Evolutionary conservation across 495 filamentous ascomycete species (phyloP), one percentile per base, ranked within the genome.

Genomic region (Acidiella bohemica): DNA sequence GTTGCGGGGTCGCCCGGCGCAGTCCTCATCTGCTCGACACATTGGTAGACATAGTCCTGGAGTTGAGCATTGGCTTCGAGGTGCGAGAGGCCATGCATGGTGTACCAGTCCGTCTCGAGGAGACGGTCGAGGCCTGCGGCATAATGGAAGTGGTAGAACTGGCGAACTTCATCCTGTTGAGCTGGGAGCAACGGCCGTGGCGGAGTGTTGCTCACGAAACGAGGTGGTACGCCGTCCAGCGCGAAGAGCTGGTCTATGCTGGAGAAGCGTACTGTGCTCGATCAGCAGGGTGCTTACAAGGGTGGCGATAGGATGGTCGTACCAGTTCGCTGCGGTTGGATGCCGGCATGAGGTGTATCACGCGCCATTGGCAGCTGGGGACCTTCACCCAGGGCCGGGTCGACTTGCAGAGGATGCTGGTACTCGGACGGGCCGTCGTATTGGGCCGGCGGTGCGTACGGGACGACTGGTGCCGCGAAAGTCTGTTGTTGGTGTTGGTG

Each of bases 71-170:
- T 36, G 58, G 61, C 18, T 62, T 56, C 39, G 80, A 88, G 59
- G 21, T 69, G 53, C 5, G 56, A 50, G 4, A 69, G 47, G 25
- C 60, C 73, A 53, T 60, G 70, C 53, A 61, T 68, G 37, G 68
- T 61, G 56, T 80, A 93, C 84, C 84, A 94, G 22, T 67, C 67
- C n/a, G 84, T 80, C 50, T 94, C 86, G 39, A 94, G 71, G 44
- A 93, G 78, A 39, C 72, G 73, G 50, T 83, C 74, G 25, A 94
- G 74, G 18, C 80, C 84, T 1, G 73, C 71, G 13, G 74, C 74
- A 55, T 90, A 94, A 36, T 82, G 75, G 32, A 77, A 76, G 41
- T 72, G 64, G 59, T 82, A 93, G 9, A 90, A 66, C 42, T 73
- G 72, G 41, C 73, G 72, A 39, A 86, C 75, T 57, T 93, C 78